Evolutionary conservation across 129 eudicot genomes (phyloP), one percentile per base, ranked within the genome.

Genomic region (Tanacetum coccineum): DNA sequence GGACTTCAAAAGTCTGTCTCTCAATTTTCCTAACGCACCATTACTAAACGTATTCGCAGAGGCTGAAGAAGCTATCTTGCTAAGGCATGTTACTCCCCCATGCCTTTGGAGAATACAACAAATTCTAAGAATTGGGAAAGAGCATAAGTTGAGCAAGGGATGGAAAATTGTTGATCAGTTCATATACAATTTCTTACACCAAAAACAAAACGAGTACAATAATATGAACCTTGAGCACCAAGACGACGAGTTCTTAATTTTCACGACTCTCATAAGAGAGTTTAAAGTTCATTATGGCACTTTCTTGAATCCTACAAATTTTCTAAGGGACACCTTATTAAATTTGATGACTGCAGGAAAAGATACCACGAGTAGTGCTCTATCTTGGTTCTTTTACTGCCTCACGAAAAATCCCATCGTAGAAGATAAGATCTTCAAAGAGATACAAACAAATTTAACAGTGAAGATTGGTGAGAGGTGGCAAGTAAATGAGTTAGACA

Each of bases 71-170:
- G 71, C 89, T 0, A 19, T 83, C n/a, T 36, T 87, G 70, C n/a
- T 39, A n/a, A 75, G 93, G 51, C 82, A 86, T 61, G 17, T 82
- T 4, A 0, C 66, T 26, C 93, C 94, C 0, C 75, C 78, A 73
- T 19, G 17, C 4, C 3, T 71, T 6, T 78, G 83, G 83, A 86
- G 68, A 75, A 18, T 82, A 6, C 83, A 74, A 65, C 25, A 75
- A 9, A 46, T 76, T 69, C 76, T 81, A 22, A 2, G 45, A 1
- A 46, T 83, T n/a, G 94, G 94, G 28, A 73, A 72, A 7, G 94
- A 87, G 68, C 75, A 55, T 51, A 62, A 74, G 68, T 53, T 83
- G n/a, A 76, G 39, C 19, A 14, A 67, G n/a, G 80, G 84, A 26
- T 14, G 44, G 59, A 55, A 54, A 49, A 64, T 20, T 3, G 3